Conservation (phyloP, 192 early-diverging fungal species). For the Funneliformis geosporum region DNA sequence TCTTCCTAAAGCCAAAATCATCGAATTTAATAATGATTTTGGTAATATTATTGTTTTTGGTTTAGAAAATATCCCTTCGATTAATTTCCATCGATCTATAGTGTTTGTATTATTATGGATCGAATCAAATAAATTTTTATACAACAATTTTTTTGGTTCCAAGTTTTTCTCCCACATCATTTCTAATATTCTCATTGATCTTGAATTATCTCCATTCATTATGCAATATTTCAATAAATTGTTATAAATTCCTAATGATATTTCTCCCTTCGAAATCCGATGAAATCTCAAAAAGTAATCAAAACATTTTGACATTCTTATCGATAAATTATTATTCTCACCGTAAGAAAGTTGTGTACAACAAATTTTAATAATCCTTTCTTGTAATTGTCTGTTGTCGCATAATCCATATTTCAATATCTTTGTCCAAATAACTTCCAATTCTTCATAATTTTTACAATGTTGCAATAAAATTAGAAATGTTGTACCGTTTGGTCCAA, state of each 20-base stretch:
- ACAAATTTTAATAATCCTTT: conserved; percentile 21
- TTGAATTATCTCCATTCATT: not conserved
- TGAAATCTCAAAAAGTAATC: conserved; percentile 24
- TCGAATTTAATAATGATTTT: conserved; percentile 17
- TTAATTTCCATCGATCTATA: conserved; percentile 1
- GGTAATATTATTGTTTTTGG: conserved; percentile 11
- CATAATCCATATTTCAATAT: conserved; percentile 1
- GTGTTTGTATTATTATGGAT: not conserved
- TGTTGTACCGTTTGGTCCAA: conserved; percentile 16
- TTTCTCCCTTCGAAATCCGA: conserved; percentile 3
- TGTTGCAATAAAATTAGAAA: conserved; percentile 18
- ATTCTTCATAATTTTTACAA: conserved; percentile 1
- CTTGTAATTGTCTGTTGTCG: not conserved
- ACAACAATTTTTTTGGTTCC: conserved; percentile 9
- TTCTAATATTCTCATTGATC: conserved; percentile 1
- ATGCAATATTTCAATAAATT: not conserved
- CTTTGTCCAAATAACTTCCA: conserved; percentile 15
- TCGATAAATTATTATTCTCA: not conserved
- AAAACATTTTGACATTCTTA: conserved; percentile 18
- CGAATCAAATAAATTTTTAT: conserved; percentile 12
- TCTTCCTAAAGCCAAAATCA: conserved; percentile 16
- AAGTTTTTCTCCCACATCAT: conserved; percentile 22
- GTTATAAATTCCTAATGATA: conserved; percentile 9
- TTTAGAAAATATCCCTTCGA: conserved; percentile 1
- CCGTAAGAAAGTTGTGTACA: not conserved